phyloP scores from a whole-genome alignment of 805 yeast species.

The Saccharomycopsis sp. region DNA sequence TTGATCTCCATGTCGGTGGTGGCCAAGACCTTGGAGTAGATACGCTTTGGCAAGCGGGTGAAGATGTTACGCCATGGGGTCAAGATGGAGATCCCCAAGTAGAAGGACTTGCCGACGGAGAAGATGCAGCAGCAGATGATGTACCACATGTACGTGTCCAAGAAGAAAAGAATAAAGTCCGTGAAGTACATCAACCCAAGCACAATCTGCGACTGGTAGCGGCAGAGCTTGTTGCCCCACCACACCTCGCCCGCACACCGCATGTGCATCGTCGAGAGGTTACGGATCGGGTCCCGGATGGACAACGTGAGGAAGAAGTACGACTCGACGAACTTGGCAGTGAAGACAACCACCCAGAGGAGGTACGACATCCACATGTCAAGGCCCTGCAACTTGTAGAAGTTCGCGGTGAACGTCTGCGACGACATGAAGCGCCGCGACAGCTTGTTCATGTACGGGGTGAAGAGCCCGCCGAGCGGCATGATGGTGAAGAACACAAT shows the following conservation, averaged over 20 bases:
- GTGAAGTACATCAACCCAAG: constrained; percentile 90
- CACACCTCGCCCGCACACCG: constrained; percentile 95
- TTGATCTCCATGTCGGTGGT: constrained; percentile 99
- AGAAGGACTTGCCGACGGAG: constrained; percentile 96
- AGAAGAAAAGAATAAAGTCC: constrained; percentile 90
- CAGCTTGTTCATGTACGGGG: constrained; percentile 80
- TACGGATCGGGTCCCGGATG: constrained; percentile 90
- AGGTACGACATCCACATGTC: constrained; percentile 96
- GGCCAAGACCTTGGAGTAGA: constrained; percentile 94
- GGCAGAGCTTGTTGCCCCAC: constrained; percentile 64
- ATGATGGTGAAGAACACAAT: constrained; percentile 80
- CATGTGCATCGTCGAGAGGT: constrained; percentile 75
- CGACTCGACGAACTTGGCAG: constrained; percentile 85
- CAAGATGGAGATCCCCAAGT: constrained; percentile 96
- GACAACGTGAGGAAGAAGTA: constrained; percentile 87
- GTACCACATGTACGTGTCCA: constrained; percentile 99
- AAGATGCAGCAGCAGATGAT: constrained; percentile 89
- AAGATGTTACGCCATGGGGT: constrained; percentile 99
- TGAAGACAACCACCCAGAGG: constrained; percentile 83
- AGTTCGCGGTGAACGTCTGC: constrained; percentile 92
- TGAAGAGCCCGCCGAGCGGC: constrained; percentile 96
- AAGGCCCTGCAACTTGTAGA: constrained; percentile 70
- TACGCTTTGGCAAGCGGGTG: constrained; percentile 97
- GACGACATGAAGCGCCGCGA: constrained; percentile 88
- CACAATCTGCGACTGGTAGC: constrained; percentile 80